Conservation (phyloP, 306 rosid species). For the Rosa persica region DNA sequence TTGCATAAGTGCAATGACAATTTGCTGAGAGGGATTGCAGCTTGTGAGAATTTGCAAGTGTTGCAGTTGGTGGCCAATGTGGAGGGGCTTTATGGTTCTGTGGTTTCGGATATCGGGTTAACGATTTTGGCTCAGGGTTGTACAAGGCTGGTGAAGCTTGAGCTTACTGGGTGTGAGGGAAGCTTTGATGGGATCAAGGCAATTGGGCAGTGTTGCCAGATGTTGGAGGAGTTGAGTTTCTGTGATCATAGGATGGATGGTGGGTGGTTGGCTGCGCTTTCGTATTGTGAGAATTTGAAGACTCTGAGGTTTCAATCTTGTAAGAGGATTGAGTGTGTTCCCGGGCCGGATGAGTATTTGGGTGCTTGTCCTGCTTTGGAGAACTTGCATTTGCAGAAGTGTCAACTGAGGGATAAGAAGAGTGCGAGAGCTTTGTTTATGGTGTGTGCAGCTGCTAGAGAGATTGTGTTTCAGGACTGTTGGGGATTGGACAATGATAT, state of each 20-base stretch:
- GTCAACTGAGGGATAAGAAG: constrained; percentile 62
- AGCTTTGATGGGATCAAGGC: constrained; percentile 90
- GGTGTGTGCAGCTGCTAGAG: constrained; percentile 59
- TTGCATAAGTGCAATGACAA: constrained; percentile 75
- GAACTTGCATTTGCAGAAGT: constrained; percentile 60
- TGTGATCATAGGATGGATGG: constrained; percentile 82
- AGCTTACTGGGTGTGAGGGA: constrained; percentile 82
- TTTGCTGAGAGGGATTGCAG: constrained; percentile 76
- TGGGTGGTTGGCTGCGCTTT: constrained; percentile 82
- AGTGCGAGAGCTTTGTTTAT: constrained; percentile 50
- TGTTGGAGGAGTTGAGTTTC: constrained; percentile 78
- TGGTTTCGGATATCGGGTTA: constrained; percentile 76
- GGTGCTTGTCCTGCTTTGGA: constrained; percentile 69
- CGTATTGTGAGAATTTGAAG: constrained; percentile 80
- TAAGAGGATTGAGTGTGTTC: constrained; percentile 56
- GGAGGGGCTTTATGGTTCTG: constrained; percentile 49
- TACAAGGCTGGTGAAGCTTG: constrained; percentile 73
- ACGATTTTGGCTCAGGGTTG: constrained; percentile 91
- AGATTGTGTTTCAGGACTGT: constrained; percentile 67
- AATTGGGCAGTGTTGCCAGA: constrained; percentile 78
- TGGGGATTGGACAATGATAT: constrained; percentile 73
- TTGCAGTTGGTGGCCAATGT: constrained; percentile 61
- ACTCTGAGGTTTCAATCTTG: constrained; percentile 66
- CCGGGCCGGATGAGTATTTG: constrained; percentile 64
- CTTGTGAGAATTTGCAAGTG: constrained; percentile 69